Percentiles rank a stretch among this genome's conserved stretches.
phyloP scores from a whole-genome alignment of 2,329 filamentous ascomycete genomes.

The Sporothrix euskadiensis region DNA sequence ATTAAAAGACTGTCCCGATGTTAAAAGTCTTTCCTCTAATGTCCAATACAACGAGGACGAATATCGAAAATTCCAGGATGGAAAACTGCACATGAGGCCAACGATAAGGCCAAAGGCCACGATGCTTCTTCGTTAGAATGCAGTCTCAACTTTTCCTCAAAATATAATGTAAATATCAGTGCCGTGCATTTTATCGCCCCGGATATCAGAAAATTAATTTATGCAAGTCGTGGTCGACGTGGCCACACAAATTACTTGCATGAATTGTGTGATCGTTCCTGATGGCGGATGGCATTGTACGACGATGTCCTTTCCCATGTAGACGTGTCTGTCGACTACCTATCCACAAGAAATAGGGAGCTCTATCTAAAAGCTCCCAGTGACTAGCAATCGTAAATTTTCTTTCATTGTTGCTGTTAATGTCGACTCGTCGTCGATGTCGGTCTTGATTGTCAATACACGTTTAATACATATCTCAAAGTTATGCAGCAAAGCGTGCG shows the following conservation, averaged over 20 bases:
- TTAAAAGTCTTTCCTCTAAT: neutral
- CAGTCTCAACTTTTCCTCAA: neutral
- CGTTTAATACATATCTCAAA: neutral
- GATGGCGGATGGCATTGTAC: neutral
- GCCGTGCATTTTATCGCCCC: neutral
- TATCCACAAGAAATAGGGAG: too few species aligned
- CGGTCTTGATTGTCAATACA: neutral
- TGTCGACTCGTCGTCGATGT: neutral
- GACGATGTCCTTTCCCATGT: neutral
- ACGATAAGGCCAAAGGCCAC: neutral
- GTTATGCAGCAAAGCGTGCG: neutral
- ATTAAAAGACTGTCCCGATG: neutral
- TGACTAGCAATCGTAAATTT: too few species aligned
- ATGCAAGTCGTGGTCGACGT: neutral
- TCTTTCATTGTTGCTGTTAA: neutral
- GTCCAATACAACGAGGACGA: neutral
- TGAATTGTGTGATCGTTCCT: neutral
- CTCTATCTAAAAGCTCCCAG: too few species aligned
- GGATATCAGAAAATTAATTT: neutral
- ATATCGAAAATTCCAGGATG: neutral
- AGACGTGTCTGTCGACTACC: neutral
- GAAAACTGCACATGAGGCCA: neutral
- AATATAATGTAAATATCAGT: neutral
- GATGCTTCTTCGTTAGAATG: neutral
- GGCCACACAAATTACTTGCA: conserved; percentile 5